Evolutionary conservation across 495 filamentous ascomycete species (phyloP).

Genomic region (Copromyces sp.): DNA sequence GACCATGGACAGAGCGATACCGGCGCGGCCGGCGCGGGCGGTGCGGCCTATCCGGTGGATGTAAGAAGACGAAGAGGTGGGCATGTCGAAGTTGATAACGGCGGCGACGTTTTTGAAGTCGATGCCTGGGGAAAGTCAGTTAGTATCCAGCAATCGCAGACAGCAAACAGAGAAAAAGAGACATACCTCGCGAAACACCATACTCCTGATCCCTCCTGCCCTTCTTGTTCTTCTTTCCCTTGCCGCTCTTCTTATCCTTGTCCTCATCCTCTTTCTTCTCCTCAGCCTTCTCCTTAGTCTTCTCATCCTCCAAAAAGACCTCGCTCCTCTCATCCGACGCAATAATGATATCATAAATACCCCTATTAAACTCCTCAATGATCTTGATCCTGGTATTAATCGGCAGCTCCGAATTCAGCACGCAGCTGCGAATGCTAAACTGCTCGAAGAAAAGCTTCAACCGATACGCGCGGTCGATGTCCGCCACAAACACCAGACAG

Average conservation of each 20-base stretch:
- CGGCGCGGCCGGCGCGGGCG: slow-evolving; percentile 76
- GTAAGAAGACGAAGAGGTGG: slow-evolving; percentile 79
- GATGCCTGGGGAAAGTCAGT: slow-evolving; percentile 35
- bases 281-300: slow-evolving; percentile 24
- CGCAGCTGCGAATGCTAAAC: slow-evolving; percentile 86
- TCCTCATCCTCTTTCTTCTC: slow-evolving; percentile 16
- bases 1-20: slow-evolving; percentile 92
- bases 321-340: slow-evolving; percentile 83
- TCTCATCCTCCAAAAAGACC: slow-evolving; percentile 55
- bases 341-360: slow-evolving; percentile 85
- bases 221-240: slow-evolving; percentile 16
- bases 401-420: slow-evolving; percentile 90
- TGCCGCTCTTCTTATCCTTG: slow-evolving; percentile 8
- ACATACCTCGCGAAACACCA: slow-evolving; percentile 68
- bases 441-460: slow-evolving; percentile 95
- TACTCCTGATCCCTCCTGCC: slow-evolving; percentile 62
- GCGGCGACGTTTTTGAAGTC: slow-evolving; percentile 93
- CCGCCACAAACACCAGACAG: slow-evolving; percentile 84
- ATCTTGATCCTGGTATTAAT: slow-evolving; percentile 89
- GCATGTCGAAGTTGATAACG: slow-evolving; percentile 95
- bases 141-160: neutral
- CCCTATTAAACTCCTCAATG: slow-evolving; percentile 84
- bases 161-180: neutral
- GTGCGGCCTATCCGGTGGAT: slow-evolving; percentile 91
- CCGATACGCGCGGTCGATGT: slow-evolving; percentile 88